phyloP scores from a whole-genome alignment of 176 grass and related monocot species.

The Leersia perrieri region DNA sequence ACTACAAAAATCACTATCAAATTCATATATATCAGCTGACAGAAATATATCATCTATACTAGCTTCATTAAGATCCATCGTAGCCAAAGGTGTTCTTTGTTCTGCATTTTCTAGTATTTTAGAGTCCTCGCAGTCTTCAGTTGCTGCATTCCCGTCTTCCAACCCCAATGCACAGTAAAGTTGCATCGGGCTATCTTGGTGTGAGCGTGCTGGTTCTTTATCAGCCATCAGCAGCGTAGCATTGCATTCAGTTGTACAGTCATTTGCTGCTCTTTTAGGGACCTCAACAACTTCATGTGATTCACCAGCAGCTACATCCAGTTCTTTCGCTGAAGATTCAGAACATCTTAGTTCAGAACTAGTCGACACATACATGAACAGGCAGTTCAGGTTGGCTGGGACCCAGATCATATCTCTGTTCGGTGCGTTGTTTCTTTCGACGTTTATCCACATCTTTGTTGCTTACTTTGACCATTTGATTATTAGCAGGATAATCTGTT shows the following conservation, averaged over 20 bases:
- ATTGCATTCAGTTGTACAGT: not conserved
- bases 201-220: not conserved
- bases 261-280: not conserved
- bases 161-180: not conserved
- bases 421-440: slow-evolving; percentile 22
- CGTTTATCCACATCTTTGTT: not conserved
- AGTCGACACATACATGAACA: not conserved
- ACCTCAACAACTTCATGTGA: not conserved
- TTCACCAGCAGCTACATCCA: not conserved
- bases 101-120: not conserved
- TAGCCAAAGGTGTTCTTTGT: slow-evolving; percentile 14
- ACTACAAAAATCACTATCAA: slow-evolving; percentile 10
- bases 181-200: not conserved
- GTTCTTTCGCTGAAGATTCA: not conserved
- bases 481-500: not conserved
- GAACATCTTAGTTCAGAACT: slow-evolving; percentile 12
- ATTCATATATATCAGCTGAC: slow-evolving; percentile 42
- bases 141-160: not conserved
- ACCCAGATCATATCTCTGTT: not conserved
- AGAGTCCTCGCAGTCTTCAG: not conserved
- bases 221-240: too few relatives aligned
- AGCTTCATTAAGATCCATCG: slow-evolving; percentile 35
- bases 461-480: not conserved
- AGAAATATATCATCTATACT: slow-evolving; percentile 39
- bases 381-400: not conserved